A percentile compares a stretch with the other conserved stretches of the same genome.
Evolutionary conservation across 805 yeast genomes (phyloP).

Genomic region (Jamesozyma piceae): DNA sequence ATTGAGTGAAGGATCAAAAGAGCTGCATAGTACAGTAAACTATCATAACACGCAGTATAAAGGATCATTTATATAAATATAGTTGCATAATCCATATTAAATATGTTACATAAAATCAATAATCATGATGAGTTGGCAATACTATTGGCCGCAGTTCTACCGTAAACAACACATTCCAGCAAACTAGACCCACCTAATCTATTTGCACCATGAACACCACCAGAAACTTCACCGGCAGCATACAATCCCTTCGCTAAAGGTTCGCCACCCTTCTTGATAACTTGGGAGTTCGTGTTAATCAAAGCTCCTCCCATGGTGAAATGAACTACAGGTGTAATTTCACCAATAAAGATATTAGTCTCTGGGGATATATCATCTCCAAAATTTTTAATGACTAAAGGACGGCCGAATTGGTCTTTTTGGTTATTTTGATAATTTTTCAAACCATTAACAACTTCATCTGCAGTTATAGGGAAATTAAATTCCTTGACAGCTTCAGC

Average conservation of each 20-base stretch:
- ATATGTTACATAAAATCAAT: too few species aligned
- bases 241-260: constrained; percentile 38
- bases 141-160: constrained; percentile 40
- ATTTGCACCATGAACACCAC: constrained; percentile 59
- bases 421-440: constrained; percentile 15
- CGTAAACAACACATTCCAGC: constrained; percentile 53
- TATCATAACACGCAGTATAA: too few species aligned
- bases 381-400: constrained; percentile 28
- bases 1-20: too few species aligned
- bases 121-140: constrained; percentile 9
- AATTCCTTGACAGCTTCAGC: constrained; percentile 24
- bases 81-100: too few species aligned
- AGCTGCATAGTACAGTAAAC: too few species aligned
- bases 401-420: constrained; percentile 32
- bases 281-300: constrained; percentile 41
- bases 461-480: constrained; percentile 16
- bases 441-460: constrained; percentile 20
- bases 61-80: too few species aligned
- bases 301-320: constrained; percentile 62
- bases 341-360: constrained; percentile 37
- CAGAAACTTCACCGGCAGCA: constrained; percentile 61
- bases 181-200: constrained; percentile 52
- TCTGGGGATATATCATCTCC: constrained; percentile 17
- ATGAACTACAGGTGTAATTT: constrained; percentile 54
- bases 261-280: constrained; percentile 29